Evolutionary conservation across 768 basidiomycete species (phyloP), one percentile per base, ranked within the genome.

Genomic region (Lenzites betulinus): DNA sequence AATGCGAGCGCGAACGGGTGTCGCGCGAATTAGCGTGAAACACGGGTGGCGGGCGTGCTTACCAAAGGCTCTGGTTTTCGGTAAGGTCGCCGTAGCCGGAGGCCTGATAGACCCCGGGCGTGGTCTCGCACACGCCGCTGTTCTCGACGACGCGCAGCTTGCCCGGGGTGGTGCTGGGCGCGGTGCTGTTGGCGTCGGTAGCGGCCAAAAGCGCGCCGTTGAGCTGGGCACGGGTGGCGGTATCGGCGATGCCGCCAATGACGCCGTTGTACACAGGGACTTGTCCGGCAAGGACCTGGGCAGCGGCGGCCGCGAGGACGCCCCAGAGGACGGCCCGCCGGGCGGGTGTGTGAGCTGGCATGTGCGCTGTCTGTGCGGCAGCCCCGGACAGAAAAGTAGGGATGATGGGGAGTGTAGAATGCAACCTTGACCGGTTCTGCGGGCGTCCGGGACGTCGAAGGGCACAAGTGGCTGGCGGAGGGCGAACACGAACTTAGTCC

Each of bases 41-140:
- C 49, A 13, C 48, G 30, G 30, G 18, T 22, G 13, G 41, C n/a
- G 15, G 28, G 20, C 30, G 25, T 13, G 56, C 74, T 46, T 51
- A 85, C 85, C 83, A 88, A 30, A 87, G 75, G 69, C 85, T 87
- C 65, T 86, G 69, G 20, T 74, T 77, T 2, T 79, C 69, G 1
- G 81, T 78, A 12, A 88, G 66, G 68, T 89, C 86, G 1, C 79
- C 86, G 69, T 88, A 89, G 1, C 86, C 85, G 8, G 85, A 84
- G 0, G 83, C 85, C 66, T 84, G 83, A 62, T 76, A 83, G 0
- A 87, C 85, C 9, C 80, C 82, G n/a, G 79, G 77, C 0, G 84
- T 86, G 1, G 83, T 86, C 72, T 87, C 86, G 70, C 86, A 88
- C 36, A 87, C 69, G 7, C 85, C 83, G 11, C 84, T 84, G 64